Evolutionary conservation across 495 filamentous ascomycete species (phyloP).

Genomic region (Daldinia grandis): DNA sequence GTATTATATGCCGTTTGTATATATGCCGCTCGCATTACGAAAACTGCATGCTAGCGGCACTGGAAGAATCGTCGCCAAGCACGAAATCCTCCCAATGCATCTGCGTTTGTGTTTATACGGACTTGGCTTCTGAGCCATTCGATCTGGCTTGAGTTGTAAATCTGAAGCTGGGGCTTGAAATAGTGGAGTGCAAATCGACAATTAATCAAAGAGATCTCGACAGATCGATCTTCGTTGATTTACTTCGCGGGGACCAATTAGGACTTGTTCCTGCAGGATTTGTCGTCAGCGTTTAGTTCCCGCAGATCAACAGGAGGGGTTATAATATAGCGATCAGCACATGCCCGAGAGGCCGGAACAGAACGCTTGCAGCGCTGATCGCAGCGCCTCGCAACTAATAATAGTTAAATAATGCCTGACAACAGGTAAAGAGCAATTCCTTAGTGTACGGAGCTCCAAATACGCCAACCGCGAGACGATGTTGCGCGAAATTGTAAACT

Average conservation of each 20-base stretch:
- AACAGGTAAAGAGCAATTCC: background rate
- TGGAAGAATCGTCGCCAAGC: constrained; percentile 4
- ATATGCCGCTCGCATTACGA: constrained; percentile 11
- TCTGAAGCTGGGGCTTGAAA: constrained; percentile 10
- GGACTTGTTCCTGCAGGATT: constrained; percentile 36
- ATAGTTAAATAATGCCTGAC: constrained; percentile 25
- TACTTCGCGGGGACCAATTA: constrained; percentile 23
- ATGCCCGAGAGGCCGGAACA: constrained; percentile 19
- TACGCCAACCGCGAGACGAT: background rate
- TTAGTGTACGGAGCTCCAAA: background rate
- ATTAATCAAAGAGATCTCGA: constrained; percentile 18
- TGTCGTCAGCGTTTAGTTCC: constrained; percentile 36
- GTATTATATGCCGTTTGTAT: constrained; percentile 1
- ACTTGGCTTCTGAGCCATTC: background rate
- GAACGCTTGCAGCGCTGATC: constrained; percentile 12
- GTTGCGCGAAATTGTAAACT: constrained; percentile 6
- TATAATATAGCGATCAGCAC: constrained; percentile 33
- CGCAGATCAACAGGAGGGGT: constrained; percentile 32
- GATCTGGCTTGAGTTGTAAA: constrained; percentile 5
- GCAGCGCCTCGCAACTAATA: constrained; percentile 15
- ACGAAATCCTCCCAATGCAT: background rate
- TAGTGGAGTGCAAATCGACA: constrained; percentile 12
- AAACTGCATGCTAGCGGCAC: constrained; percentile 4
- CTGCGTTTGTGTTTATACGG: background rate
- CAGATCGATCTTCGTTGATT: constrained; percentile 36